Evolutionary conservation across 192 early-diverging fungal species (phyloP).

Genomic region (Fimicolochytrium jonesii): DNA sequence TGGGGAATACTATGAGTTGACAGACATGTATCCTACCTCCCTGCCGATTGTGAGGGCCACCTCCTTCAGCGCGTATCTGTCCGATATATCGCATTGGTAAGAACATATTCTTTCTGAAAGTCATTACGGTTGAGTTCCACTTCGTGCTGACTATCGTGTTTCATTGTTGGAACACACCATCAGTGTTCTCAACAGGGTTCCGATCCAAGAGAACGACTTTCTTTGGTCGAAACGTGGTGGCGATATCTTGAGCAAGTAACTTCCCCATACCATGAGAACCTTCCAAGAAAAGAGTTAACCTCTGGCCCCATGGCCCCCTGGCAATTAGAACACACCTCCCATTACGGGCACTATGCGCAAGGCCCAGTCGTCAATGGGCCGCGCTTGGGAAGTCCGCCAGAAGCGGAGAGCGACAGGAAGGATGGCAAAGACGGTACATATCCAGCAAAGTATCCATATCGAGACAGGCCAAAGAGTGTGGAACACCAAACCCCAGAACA

Average conservation of each 20-base stretch:
- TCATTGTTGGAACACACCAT: too few species aligned
- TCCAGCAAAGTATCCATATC: too few species aligned
- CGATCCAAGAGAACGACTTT: slow-evolving; percentile 57
- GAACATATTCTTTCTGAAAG: slow-evolving; percentile 24
- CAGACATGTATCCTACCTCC: too few species aligned
- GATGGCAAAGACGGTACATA: slow-evolving; percentile 3
- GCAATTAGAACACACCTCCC: slow-evolving; percentile 54
- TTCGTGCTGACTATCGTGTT: too few species aligned
- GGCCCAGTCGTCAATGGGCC: slow-evolving; percentile 42
- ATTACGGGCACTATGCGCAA: slow-evolving; percentile 61
- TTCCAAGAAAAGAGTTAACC: slow-evolving; percentile 21
- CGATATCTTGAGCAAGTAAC: slow-evolving; percentile 42
- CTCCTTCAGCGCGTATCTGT: slow-evolving; percentile 37
- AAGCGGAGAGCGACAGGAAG: slow-evolving; percentile 4
- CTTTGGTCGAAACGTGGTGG: slow-evolving; percentile 24
- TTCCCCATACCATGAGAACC: slow-evolving; percentile 59
- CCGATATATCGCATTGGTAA: slow-evolving; percentile 61
- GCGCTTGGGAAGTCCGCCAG: background rate
- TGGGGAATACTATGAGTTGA: too few species aligned
- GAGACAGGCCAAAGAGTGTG: too few species aligned
- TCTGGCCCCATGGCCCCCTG: too few species aligned
- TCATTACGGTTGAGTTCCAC: too few species aligned
- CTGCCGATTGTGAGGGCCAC: slow-evolving; percentile 44
- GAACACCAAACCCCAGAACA: too few species aligned
- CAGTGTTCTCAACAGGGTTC: background rate